Evolutionary conservation across 352 stramenopile species (phyloP).

Genomic region (Pythium scleroteichum): DNA sequence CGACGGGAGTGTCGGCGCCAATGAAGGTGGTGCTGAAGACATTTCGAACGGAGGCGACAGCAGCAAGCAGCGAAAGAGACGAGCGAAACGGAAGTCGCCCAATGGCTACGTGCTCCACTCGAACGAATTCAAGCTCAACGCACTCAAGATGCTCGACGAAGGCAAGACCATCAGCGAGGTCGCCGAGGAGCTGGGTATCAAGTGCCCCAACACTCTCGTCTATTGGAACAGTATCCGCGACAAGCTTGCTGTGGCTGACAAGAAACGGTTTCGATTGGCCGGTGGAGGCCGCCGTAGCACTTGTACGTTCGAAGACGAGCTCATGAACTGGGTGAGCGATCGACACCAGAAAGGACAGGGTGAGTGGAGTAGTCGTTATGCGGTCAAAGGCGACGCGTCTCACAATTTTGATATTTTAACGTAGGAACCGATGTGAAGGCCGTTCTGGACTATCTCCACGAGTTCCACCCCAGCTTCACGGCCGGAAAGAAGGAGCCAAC

Average conservation of each 20-base stretch:
- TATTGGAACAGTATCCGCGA: constrained; percentile 83
- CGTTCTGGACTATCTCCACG: constrained; percentile 68
- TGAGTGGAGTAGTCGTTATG: constrained; percentile 5
- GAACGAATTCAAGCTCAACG: constrained; percentile 82
- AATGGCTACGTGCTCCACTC: constrained; percentile 72
- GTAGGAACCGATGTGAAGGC: constrained; percentile 66
- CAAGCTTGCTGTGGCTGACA: constrained; percentile 67
- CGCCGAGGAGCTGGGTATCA: constrained; percentile 61
- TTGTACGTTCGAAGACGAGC: constrained; percentile 73
- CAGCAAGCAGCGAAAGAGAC: constrained; percentile 24
- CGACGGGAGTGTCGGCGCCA: neutral
- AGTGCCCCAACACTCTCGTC: constrained; percentile 65
- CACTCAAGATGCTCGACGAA: constrained; percentile 65
- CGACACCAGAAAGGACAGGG: constrained; percentile 62
- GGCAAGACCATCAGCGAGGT: constrained; percentile 65
- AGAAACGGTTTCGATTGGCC: constrained; percentile 72
- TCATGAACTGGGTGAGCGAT: constrained; percentile 72
- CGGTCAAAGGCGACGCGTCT: neutral
- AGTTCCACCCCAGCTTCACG: constrained; percentile 66
- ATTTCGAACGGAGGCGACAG: neutral
- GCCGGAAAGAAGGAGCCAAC: constrained; percentile 82
- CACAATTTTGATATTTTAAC: constrained; percentile 3
- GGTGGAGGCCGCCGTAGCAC: constrained; percentile 65
- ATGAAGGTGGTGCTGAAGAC: neutral
- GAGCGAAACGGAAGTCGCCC: constrained; percentile 47